Evolutionary conservation across 2,329 filamentous ascomycete genomes (phyloP).

Genomic region (Ramichloridium luteum): DNA sequence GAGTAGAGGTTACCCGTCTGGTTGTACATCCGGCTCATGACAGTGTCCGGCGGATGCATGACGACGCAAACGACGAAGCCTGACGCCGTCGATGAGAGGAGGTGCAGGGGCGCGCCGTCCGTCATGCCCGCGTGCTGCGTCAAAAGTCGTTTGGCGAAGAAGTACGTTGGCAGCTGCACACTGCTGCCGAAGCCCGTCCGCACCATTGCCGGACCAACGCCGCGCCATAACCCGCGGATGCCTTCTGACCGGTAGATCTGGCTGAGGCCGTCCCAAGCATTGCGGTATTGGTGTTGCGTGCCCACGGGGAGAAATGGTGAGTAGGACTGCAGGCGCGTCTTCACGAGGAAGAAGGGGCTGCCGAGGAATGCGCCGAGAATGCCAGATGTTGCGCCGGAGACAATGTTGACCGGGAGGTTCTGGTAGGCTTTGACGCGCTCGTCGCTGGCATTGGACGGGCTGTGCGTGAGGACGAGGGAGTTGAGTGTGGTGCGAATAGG

Average conservation of each 20-base stretch:
- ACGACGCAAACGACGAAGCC: slow-evolving; percentile 95
- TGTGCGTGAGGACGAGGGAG: slow-evolving; percentile 42
- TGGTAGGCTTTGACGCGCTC: slow-evolving; percentile 42
- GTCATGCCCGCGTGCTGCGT: slow-evolving; percentile 75
- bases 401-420: slow-evolving; percentile 82
- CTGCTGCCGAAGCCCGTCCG: slow-evolving; percentile 90
- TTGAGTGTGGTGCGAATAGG: slow-evolving; percentile 60
- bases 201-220: slow-evolving; percentile 87
- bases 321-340: slow-evolving; percentile 88
- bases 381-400: slow-evolving; percentile 78
- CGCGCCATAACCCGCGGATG: slow-evolving; percentile 70
- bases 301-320: slow-evolving; percentile 87
- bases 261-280: slow-evolving; percentile 68
- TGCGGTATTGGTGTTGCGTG: slow-evolving; percentile 88
- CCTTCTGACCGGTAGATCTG: slow-evolving; percentile 73
- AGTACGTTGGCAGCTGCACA: slow-evolving; percentile 94
- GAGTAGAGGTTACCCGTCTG: slow-evolving; percentile 96
- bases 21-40: slow-evolving; percentile 99
- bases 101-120: slow-evolving; percentile 78
- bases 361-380: slow-evolving; percentile 86
- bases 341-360: slow-evolving; percentile 94
- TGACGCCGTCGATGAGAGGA: slow-evolving; percentile 76
- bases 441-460: slow-evolving; percentile 49
- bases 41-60: slow-evolving; percentile 98
- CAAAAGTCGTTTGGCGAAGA: slow-evolving; percentile 84